Evolutionary conservation across 1,284 basidiomycete species (phyloP), one percentile per base, ranked within the genome.

Genomic region (Bjerkandera adusta): DNA sequence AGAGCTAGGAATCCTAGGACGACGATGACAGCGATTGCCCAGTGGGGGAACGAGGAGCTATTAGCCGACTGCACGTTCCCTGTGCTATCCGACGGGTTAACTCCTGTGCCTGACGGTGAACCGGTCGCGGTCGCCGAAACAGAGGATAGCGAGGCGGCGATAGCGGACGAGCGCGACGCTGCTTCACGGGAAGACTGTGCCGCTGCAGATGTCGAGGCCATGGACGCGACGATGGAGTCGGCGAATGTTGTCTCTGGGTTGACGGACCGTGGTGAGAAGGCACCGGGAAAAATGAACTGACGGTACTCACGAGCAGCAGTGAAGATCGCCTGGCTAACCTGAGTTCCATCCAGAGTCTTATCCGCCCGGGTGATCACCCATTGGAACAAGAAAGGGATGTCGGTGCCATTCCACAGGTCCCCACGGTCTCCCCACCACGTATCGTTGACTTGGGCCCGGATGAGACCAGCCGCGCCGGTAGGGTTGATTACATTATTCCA

Each of bases 1-100:
- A 92, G 81, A 40, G 89, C 88, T 48, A 92, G 72, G 66, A 89
- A 83, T 25, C 89, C 89, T 27, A 92, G 77, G 38, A 92, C 77
- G 45, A 85, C 84, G 49, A 92, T 88, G 51, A 91, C 83, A 35
- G 89, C 89, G 53, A 92, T 92, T n/a, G 86, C 90, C 89, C 89
- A 92, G 59, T 79, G 77, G 2, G 89, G 89, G 60, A 92, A 88
- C 18, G 69, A 57, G 4, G 72, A 61, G 36, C 54, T 61, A 36
- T 51, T 50, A 18, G 61, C 55, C 27, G 64, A 55, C 59, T 88
- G 85, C 13, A 88, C 68, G 49, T 53, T 68, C 25, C 72, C 77
- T 12, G 68, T 59, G 36, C 61, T 1, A 30, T 30, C 20, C 4
- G 5, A n/a, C 20, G 6, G 42, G 34, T 2, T 4, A 37, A 10